Percentiles rank a stretch among this genome's conserved stretches.
Conservation (phyloP, 345 rosid species). For the Bruguiera sexangula region DNA sequence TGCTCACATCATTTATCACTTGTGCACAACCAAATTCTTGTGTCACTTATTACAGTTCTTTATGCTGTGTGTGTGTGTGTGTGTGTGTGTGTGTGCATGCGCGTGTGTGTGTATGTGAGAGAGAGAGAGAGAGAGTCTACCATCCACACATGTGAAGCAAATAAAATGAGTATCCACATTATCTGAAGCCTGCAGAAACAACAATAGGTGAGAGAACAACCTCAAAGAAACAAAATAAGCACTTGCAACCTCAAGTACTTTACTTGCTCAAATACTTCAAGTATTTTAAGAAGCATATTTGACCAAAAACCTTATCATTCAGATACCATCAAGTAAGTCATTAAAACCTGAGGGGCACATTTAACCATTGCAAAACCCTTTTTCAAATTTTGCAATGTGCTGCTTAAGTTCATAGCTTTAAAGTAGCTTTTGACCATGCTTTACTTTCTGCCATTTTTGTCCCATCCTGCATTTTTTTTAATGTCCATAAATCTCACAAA, state of each 20-base stretch:
- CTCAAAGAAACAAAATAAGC: neutral
- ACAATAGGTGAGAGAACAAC: neutral
- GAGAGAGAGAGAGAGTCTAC: slow-evolving; percentile 30
- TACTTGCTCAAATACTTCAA: no score
- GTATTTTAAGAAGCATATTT: no score
- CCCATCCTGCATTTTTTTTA: no score
- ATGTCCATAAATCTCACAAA: no score
- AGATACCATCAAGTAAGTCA: neutral
- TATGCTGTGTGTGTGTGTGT: neutral
- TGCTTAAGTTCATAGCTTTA: neutral
- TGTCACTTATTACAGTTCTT: neutral
- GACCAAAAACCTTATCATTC: no score
- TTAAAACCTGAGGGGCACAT: neutral
- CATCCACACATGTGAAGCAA: slow-evolving; percentile 81
- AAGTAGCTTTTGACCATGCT: no score
- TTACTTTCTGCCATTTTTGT: neutral
- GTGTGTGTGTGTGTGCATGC: no score
- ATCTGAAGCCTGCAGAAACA: slow-evolving; percentile 59
- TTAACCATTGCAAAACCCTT: neutral
- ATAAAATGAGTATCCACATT: slow-evolving; percentile 69
- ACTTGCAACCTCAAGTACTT: no score
- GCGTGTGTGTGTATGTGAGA: no score
- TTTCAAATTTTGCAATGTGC: neutral
- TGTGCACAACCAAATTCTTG: neutral
- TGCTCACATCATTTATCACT: neutral